Percentiles rank a stretch among this genome's conserved stretches.
These are phyloP conservation scores for Coemansia sp. DNA, from an alignment of 192 early-diverging fungal genomes.

Conservation along the genomic window DNA sequence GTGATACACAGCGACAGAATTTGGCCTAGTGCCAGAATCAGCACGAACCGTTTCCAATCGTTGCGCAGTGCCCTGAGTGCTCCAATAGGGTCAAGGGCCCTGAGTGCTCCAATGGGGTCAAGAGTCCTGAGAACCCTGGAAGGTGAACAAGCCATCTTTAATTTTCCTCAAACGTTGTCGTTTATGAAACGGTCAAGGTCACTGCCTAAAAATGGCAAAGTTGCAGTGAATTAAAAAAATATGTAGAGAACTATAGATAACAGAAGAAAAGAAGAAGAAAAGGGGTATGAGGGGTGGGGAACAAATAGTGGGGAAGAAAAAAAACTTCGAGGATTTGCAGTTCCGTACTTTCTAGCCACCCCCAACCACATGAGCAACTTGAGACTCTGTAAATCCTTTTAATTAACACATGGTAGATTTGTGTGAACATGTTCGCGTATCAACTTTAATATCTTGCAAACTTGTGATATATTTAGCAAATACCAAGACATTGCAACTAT, in stretches of 20 bases:
- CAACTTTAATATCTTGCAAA: neutral
- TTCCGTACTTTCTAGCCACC: neutral
- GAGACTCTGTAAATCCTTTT: neutral
- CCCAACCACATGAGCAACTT: neutral
- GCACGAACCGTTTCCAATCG: constrained; percentile 56
- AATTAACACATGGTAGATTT: neutral
- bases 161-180: constrained; percentile 27
- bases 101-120: neutral
- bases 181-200: constrained; percentile 9
- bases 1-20: constrained; percentile 78
- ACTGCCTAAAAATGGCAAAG: constrained; percentile 60
- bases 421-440: neutral
- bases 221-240: constrained; percentile 53
- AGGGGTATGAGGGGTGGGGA: neutral
- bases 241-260: neutral
- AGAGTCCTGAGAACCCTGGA: neutral
- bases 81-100: neutral
- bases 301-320: neutral
- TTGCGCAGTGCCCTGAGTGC: constrained; percentile 2
- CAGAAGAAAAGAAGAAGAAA: neutral
- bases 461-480: neutral
- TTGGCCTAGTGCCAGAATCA: constrained; percentile 63
- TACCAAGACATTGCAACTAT: neutral
- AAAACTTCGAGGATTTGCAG: neutral
- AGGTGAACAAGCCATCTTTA: constrained; percentile 39